These are phyloP conservation scores for Phytophthora pluvialis DNA, from an alignment of 352 stramenopile species.

Conservation along the genomic window DNA sequence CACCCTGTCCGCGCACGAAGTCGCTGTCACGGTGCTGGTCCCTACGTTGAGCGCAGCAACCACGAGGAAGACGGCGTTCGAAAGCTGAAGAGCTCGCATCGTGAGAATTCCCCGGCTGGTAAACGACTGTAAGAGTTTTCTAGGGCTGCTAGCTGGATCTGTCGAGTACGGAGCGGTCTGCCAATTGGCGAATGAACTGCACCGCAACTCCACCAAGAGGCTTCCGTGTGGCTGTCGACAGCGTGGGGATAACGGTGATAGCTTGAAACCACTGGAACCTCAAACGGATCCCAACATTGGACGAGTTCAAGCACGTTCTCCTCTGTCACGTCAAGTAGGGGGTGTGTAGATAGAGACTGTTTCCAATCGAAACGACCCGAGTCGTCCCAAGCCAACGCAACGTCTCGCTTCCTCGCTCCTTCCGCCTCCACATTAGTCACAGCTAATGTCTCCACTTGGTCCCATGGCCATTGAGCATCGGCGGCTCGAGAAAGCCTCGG, in stretches of 20 bases:
- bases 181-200: slow-evolving; percentile 32
- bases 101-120: background rate
- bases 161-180: slow-evolving; percentile 30
- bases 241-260: slow-evolving; percentile 1
- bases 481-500: slow-evolving; percentile 85
- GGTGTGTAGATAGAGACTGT: background rate
- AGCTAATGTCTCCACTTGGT: slow-evolving; percentile 68
- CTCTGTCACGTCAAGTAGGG: slow-evolving; percentile 19
- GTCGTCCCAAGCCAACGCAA: slow-evolving; percentile 22
- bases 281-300: slow-evolving; percentile 22
- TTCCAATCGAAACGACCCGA: slow-evolving; percentile 30
- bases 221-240: background rate
- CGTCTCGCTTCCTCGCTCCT: slow-evolving; percentile 26
- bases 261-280: slow-evolving; percentile 22
- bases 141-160: slow-evolving; percentile 1
- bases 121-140: slow-evolving; percentile 14
- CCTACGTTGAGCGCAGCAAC: slow-evolving; percentile 15
- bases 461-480: slow-evolving; percentile 79
- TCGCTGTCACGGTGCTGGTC: slow-evolving; percentile 7
- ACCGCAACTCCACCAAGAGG: slow-evolving; percentile 14
- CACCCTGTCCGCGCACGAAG: slow-evolving; percentile 30
- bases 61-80: slow-evolving; percentile 22
- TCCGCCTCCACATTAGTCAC: slow-evolving; percentile 14
- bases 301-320: slow-evolving; percentile 27
- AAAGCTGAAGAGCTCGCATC: slow-evolving; percentile 32